phyloP scores from a whole-genome alignment of 768 basidiomycete genomes.

The Kwoniella europaea region DNA sequence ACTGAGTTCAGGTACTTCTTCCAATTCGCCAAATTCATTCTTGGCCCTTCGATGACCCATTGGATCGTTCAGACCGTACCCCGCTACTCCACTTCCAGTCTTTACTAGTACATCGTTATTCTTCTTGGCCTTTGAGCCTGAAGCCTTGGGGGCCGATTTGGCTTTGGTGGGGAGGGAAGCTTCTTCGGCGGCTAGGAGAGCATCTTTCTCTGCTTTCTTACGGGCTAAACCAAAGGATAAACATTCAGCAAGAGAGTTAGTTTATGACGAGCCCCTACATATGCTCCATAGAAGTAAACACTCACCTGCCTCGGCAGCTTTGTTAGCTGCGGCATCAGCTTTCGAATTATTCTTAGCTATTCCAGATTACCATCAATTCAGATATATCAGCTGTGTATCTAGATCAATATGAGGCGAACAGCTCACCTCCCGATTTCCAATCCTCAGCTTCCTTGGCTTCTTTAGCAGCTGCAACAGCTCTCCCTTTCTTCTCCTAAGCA shows the following conservation, averaged over 20 bases:
- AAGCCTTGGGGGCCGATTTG: slow-evolving; percentile 66
- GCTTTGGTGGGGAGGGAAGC: slow-evolving; percentile 64
- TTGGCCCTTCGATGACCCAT: slow-evolving; percentile 42
- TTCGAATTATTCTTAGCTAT: slow-evolving; percentile 50
- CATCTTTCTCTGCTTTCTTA: slow-evolving; percentile 83
- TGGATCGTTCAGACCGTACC: slow-evolving; percentile 51
- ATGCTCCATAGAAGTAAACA: neutral
- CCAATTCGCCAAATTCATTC: slow-evolving; percentile 41
- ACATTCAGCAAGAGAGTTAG: no score
- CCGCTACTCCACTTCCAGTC: slow-evolving; percentile 65
- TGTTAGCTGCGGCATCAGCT: slow-evolving; percentile 50
- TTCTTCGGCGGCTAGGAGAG: slow-evolving; percentile 88
- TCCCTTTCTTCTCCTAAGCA: slow-evolving; percentile 39
- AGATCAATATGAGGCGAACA: neutral
- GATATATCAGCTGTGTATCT: neutral
- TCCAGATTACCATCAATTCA: neutral
- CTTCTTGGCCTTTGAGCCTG: slow-evolving; percentile 43
- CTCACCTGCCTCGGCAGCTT: slow-evolving; percentile 54
- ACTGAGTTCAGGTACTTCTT: slow-evolving; percentile 70
- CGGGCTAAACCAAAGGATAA: slow-evolving; percentile 61
- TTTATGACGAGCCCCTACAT: no score
- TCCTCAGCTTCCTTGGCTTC: slow-evolving; percentile 54
- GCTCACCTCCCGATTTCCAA: slow-evolving; percentile 74
- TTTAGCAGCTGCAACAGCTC: slow-evolving; percentile 44
- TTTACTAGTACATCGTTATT: slow-evolving; percentile 72